A percentile compares a stretch with the other conserved stretches of the same genome.
phyloP scores from a whole-genome alignment of 352 stramenopile genomes.

The Halophytophthora batemanensis region DNA sequence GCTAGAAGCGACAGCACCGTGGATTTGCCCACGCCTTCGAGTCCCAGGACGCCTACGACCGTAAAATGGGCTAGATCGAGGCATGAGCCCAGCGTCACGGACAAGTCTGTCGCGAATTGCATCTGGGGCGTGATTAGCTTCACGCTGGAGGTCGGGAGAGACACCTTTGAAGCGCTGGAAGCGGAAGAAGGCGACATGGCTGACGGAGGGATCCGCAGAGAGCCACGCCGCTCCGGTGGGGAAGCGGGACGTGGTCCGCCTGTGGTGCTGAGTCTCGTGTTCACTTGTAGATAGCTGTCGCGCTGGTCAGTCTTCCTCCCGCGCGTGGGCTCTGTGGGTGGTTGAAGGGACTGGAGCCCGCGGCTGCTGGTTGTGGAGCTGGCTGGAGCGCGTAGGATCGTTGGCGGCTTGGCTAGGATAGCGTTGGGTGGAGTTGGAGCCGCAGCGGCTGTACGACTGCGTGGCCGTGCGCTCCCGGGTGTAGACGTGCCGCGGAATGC shows the following conservation, averaged over 20 bases:
- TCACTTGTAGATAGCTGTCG: slow-evolving; percentile 18
- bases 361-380: slow-evolving; percentile 1
- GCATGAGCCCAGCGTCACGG: slow-evolving; percentile 44
- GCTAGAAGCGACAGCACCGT: slow-evolving; percentile 63
- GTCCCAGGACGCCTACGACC: slow-evolving; percentile 60
- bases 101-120: slow-evolving; percentile 64
- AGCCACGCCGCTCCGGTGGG: slow-evolving; percentile 7
- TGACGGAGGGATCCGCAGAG: slow-evolving; percentile 1
- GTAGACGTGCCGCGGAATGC: slow-evolving; percentile 14
- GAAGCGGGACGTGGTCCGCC: slow-evolving; percentile 2
- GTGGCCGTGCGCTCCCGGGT: slow-evolving; percentile 11
- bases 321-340: slow-evolving; percentile 17
- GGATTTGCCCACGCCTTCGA: slow-evolving; percentile 74
- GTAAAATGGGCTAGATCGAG: slow-evolving; percentile 68
- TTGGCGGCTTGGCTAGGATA: slow-evolving; percentile 44
- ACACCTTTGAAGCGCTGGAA: slow-evolving; percentile 14
- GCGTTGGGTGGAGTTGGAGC: slow-evolving; percentile 3
- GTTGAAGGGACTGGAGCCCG: slow-evolving; percentile 21
- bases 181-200: slow-evolving; percentile 9
- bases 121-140: slow-evolving; percentile 61
- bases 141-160: slow-evolving; percentile 29
- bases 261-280: slow-evolving; percentile 7
- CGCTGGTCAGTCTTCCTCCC: not conserved
- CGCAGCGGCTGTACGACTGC: slow-evolving; percentile 22
- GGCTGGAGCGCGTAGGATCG: slow-evolving; percentile 28